Evolutionary conservation across 202 grass and related monocot species (phyloP).

Genomic region (Dendrocalamus latiflorus): DNA sequence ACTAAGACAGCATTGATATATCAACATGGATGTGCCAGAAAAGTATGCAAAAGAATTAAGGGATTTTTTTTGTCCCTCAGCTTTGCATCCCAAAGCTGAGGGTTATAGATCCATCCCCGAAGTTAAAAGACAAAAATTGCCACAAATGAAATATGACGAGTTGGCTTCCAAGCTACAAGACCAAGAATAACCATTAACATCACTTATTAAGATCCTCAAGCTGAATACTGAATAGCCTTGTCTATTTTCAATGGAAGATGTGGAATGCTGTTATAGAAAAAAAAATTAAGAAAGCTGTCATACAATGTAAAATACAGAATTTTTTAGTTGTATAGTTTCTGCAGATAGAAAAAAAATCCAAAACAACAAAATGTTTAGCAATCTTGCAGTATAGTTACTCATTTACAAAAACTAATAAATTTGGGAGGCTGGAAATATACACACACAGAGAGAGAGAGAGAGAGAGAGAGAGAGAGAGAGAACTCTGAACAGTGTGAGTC

Average conservation of each 20-base stretch:
- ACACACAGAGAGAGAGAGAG: background rate
- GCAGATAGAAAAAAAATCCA: too few relatives aligned
- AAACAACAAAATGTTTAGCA: background rate
- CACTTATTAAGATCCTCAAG: background rate
- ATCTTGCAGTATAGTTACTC: background rate
- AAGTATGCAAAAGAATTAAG: background rate
- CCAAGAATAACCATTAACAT: background rate
- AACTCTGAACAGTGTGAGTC: background rate
- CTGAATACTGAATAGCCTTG: slow-evolving; percentile 10
- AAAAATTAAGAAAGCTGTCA: background rate
- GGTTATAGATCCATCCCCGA: background rate
- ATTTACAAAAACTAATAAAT: background rate
- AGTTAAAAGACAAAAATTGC: background rate
- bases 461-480: background rate
- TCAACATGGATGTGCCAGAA: background rate
- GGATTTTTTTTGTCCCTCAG: background rate
- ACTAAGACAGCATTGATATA: background rate
- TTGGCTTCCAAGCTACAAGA: background rate
- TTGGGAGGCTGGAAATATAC: background rate
- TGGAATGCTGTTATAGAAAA: background rate
- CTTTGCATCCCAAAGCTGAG: background rate
- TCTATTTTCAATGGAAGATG: slow-evolving; percentile 6
- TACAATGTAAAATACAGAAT: background rate
- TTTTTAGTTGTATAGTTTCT: background rate
- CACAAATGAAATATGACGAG: background rate